Evolutionary conservation across 805 yeast genomes (phyloP).

Genomic region (Maudiozyma saulgeensis): DNA sequence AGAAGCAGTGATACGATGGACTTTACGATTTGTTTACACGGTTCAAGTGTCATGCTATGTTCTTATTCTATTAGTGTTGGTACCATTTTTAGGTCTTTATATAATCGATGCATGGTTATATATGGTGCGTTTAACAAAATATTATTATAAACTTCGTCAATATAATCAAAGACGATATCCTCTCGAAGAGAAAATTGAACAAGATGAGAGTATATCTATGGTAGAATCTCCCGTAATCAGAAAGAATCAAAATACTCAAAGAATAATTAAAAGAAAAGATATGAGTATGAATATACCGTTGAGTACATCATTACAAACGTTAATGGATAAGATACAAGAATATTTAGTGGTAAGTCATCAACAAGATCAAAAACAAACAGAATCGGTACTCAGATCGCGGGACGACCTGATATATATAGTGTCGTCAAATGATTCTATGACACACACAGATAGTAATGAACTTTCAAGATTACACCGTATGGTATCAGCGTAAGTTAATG

Average conservation of each 20-base stretch:
- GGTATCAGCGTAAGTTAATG: neutral
- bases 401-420: neutral
- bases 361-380: too few species aligned
- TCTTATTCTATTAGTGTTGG: neutral
- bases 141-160: neutral
- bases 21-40: neutral
- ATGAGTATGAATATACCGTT: neutral
- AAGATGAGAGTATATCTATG: too few species aligned
- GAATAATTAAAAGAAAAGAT: neutral
- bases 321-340: neutral
- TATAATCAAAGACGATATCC: too few species aligned
- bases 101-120: neutral
- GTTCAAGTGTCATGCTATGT: neutral
- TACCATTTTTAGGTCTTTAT: slow-evolving; percentile 1
- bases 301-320: neutral
- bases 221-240: too few species aligned
- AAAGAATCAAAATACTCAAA: neutral
- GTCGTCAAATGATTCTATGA: neutral
- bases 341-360: neutral
- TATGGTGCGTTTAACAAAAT: neutral
- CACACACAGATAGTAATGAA: neutral
- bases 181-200: too few species aligned
- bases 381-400: neutral
- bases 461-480: neutral
- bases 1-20: neutral